Evolutionary conservation across 192 early-diverging fungal genomes (phyloP).

Genomic region (Backusella liffmaniae): DNA sequence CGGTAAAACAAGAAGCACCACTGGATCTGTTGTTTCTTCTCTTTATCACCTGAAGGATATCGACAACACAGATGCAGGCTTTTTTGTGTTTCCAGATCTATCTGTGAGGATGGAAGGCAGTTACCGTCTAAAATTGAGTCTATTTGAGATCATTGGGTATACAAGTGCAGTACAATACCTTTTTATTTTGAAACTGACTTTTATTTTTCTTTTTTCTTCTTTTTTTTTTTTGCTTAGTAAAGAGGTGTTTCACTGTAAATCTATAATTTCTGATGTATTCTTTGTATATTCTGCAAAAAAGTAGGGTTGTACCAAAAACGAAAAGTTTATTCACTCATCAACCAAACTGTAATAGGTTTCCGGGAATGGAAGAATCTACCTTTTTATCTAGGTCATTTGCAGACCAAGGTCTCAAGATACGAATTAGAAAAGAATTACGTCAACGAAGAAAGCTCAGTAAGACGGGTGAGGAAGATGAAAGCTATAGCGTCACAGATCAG

Average conservation of each 20-base stretch:
- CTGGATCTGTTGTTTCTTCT: conserved; percentile 92
- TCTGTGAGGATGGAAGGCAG: conserved; percentile 92
- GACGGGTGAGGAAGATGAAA: conserved; percentile 14
- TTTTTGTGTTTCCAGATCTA: conserved; percentile 96
- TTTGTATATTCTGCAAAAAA: conserved; percentile 88
- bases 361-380: conserved; percentile 96
- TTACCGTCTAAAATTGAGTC: conserved; percentile 80
- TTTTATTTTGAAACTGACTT: not conserved
- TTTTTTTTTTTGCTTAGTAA: conserved; percentile 36
- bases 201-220: not conserved
- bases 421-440: conserved; percentile 85
- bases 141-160: conserved; percentile 90
- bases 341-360: conserved; percentile 55
- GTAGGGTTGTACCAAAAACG: not conserved
- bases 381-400: conserved; percentile 88
- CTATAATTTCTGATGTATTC: conserved; percentile 82
- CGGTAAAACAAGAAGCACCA: conserved; percentile 87
- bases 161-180: not conserved
- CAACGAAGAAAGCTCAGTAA: conserved; percentile 26
- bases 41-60: conserved; percentile 88
- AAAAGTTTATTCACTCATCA: no score
- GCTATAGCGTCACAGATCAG: not conserved
- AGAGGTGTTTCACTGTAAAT: conserved; percentile 89
- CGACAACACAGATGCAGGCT: conserved; percentile 86
- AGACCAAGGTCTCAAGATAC: conserved; percentile 94